A percentile compares a stretch with the other conserved stretches of the same genome.
Evolutionary conservation across 1,284 basidiomycete species (phyloP).

Genomic region (Sporisorium iseilematis-ciliati): DNA sequence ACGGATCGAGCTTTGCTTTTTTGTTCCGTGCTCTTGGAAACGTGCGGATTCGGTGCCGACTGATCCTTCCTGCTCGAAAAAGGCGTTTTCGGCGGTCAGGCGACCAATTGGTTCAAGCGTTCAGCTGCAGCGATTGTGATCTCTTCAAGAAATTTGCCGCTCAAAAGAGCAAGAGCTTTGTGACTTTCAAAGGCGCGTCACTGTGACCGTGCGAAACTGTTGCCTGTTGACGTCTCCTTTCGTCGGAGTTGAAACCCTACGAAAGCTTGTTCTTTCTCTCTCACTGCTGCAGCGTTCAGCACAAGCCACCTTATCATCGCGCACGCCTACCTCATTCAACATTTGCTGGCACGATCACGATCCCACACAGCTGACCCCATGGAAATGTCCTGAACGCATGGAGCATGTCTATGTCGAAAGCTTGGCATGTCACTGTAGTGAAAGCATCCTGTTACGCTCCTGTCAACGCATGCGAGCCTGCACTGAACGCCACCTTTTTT

Average conservation of each 20-base stretch:
- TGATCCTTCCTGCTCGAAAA: background rate
- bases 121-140: too few relatives aligned
- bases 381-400: too few relatives aligned
- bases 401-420: background rate
- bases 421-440: background rate
- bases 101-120: background rate
- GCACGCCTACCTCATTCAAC: background rate
- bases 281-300: background rate
- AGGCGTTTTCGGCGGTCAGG: background rate
- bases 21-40: background rate
- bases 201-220: too few relatives aligned
- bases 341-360: background rate
- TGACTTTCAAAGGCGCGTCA: background rate
- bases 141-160: too few relatives aligned
- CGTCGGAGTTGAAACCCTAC: conserved; percentile 1
- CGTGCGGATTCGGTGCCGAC: background rate
- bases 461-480: conserved; percentile 5
- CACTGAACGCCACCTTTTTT: background rate
- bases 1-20: background rate
- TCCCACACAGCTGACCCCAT: too few relatives aligned
- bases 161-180: too few relatives aligned
- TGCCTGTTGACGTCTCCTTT: too few relatives aligned
- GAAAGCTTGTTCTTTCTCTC: background rate
- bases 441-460: background rate
- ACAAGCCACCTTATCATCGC: conserved; percentile 3